Conservation (phyloP, 306 rosid genomes). For the Leucaena leucocephala region DNA sequence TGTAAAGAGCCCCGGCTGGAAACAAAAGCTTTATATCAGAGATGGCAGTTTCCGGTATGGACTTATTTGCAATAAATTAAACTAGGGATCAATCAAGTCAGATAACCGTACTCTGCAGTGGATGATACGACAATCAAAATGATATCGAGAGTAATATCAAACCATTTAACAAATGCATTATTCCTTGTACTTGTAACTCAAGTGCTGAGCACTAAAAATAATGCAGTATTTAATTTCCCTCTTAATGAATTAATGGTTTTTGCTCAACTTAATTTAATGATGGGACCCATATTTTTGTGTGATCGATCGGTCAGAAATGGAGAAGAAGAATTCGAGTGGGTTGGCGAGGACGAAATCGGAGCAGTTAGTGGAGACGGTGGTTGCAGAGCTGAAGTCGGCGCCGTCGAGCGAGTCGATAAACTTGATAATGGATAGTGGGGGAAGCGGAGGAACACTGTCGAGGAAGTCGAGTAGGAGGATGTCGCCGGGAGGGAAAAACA, state of each 20-base stretch:
- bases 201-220: background rate
- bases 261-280: background rate
- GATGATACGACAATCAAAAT: background rate
- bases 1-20: background rate
- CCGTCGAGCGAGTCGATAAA: conserved; percentile 30
- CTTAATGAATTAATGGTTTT: background rate
- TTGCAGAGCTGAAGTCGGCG: conserved; percentile 52
- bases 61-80: background rate
- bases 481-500: conserved; percentile 63
- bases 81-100: background rate
- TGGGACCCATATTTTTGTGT: background rate
- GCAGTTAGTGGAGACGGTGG: conserved; percentile 57
- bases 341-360: conserved; percentile 78
- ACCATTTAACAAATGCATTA: no score
- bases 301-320: conserved; percentile 42
- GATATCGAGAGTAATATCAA: no score
- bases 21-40: background rate
- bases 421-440: conserved; percentile 27
- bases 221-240: no score
- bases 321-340: conserved; percentile 48
- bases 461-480: conserved; percentile 68
- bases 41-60: background rate
- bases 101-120: background rate
- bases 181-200: background rate
- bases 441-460: conserved; percentile 40